These are phyloP conservation scores for Suillus placidus DNA, from an alignment of 768 basidiomycete genomes.

Conservation along the genomic window DNA sequence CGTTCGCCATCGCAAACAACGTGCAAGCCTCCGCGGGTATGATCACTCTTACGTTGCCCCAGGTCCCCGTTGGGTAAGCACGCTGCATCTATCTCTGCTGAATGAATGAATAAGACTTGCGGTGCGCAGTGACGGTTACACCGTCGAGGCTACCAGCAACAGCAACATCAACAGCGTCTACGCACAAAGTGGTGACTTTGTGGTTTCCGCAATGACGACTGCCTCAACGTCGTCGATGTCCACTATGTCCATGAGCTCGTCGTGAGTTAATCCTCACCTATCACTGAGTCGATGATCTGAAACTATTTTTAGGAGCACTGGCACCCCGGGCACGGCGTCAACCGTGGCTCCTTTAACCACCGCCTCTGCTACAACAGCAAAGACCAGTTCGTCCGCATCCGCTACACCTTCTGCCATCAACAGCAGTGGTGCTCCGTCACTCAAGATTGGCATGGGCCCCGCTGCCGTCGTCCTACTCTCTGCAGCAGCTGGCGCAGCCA, in stretches of 20 bases:
- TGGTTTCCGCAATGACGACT: conserved; percentile 34
- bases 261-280: conserved; percentile 14
- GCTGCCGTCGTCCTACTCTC: conserved; percentile 44
- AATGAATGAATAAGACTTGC: not conserved
- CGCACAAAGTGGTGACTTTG: conserved; percentile 43
- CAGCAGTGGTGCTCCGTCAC: conserved; percentile 31
- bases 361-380: conserved; percentile 16
- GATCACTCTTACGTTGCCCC: conserved; percentile 46
- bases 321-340: not conserved
- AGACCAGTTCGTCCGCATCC: conserved; percentile 21
- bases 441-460: conserved; percentile 37
- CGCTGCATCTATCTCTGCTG: not conserved
- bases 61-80: conserved; percentile 48
- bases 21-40: conserved; percentile 40
- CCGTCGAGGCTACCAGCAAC: conserved; percentile 39
- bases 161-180: conserved; percentile 51
- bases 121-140: conserved; percentile 47
- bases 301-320: not conserved
- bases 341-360: conserved; percentile 9
- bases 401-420: conserved; percentile 27
- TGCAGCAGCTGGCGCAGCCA: conserved; percentile 49
- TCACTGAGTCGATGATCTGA: not conserved
- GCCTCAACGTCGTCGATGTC: conserved; percentile 17
- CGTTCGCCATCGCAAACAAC: conserved; percentile 59
- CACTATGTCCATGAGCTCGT: conserved; percentile 17